Percentiles rank a stretch among this genome's conserved stretches.
Evolutionary conservation across 805 yeast genomes (phyloP).

Genomic region (Tetrapisispora pingtungensis): DNA sequence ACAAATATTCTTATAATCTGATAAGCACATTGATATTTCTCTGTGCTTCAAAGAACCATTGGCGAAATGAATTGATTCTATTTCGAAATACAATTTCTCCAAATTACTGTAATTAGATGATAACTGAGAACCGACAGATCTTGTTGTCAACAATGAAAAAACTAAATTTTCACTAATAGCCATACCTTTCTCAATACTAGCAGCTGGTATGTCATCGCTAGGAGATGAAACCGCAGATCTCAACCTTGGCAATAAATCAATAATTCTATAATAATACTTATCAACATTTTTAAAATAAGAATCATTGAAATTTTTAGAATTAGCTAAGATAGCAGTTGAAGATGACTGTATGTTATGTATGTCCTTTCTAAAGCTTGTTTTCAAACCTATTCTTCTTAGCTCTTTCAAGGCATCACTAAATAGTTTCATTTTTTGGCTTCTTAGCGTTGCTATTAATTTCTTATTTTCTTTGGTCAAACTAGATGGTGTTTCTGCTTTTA

Average conservation of each 20-base stretch:
- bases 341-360: conserved; percentile 53
- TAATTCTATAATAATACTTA: conserved; percentile 49
- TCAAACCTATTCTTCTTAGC: conserved; percentile 67
- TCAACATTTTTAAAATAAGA: conserved; percentile 38
- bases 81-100: conserved; percentile 10
- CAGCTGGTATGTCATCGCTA: conserved; percentile 60
- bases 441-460: conserved; percentile 57
- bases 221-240: conserved; percentile 52
- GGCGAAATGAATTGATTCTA: conserved; percentile 16
- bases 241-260: conserved; percentile 75
- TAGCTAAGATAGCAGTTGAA: conserved; percentile 52
- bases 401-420: conserved; percentile 71
- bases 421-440: conserved; percentile 69
- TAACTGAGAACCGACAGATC: conserved; percentile 36
- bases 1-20: conserved; percentile 10
- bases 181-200: conserved; percentile 65
- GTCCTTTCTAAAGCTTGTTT: conserved; percentile 53
- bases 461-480: conserved; percentile 63
- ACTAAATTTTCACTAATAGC: conserved; percentile 68
- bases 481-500: conserved; percentile 71
- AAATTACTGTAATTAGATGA: conserved; percentile 15
- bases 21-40: conserved; percentile 7
- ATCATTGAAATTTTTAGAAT: conserved; percentile 37
- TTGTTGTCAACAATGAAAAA: conserved; percentile 42
- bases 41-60: conserved; percentile 14